Conservation (phyloP, 2,329 filamentous ascomycete species). For the Aplosporella prunicola region DNA sequence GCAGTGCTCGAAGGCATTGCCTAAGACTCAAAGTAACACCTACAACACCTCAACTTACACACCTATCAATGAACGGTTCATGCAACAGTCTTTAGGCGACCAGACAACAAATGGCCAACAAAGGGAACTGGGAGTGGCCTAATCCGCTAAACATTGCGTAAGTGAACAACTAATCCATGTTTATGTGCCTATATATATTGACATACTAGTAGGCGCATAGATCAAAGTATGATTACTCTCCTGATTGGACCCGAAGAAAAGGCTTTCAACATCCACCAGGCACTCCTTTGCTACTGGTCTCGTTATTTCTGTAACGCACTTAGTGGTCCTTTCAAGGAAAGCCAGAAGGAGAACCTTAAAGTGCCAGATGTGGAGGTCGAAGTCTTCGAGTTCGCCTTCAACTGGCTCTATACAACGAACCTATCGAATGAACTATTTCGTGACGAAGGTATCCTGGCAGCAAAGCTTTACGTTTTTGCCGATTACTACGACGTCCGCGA, state of each 20-base stretch:
- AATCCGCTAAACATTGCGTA: too few species aligned
- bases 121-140: too few species aligned
- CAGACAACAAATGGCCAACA: too few species aligned
- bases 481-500: slow-evolving; percentile 1
- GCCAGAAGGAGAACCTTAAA: not conserved
- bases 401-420: not conserved
- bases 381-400: not conserved
- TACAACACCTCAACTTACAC: too few species aligned
- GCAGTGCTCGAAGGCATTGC: too few species aligned
- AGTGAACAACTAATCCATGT: too few species aligned
- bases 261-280: not conserved
- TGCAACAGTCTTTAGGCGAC: too few species aligned
- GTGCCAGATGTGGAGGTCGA: not conserved
- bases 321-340: not conserved
- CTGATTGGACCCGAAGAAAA: not conserved
- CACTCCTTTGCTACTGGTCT: not conserved
- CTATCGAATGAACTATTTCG: not conserved
- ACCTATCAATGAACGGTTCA: too few species aligned
- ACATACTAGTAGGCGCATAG: not conserved
- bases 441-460: not conserved
- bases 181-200: too few species aligned
- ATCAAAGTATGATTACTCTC: not conserved
- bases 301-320: not conserved
- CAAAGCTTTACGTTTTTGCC: slow-evolving; percentile 1
- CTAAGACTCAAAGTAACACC: too few species aligned